These are phyloP conservation scores for Ochetophila trinervis DNA, from an alignment of 306 rosid genomes.

Conservation along the genomic window DNA sequence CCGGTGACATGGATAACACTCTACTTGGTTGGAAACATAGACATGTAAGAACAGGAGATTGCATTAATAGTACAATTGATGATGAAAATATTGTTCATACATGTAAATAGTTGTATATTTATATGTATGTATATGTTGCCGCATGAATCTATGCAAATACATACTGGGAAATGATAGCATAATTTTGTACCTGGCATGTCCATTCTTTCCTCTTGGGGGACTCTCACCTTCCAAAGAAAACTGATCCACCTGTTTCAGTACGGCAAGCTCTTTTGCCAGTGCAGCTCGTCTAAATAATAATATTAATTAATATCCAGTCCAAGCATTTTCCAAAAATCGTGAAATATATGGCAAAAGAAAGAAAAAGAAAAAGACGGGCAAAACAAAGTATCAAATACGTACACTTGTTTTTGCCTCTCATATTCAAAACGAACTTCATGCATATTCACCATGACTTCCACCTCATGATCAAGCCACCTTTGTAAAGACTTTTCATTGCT, in stretches of 20 bases:
- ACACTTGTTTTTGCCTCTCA: constrained; percentile 71
- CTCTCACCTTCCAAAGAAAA: constrained; percentile 38
- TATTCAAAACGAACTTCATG: constrained; percentile 73
- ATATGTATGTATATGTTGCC: not conserved
- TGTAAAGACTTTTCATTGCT: constrained; percentile 56
- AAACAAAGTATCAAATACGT: constrained; percentile 28
- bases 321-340: constrained; percentile 8
- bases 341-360: constrained; percentile 10
- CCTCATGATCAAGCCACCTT: constrained; percentile 82
- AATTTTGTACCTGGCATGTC: constrained; percentile 45
- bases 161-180: too few species aligned
- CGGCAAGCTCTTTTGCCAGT: constrained; percentile 59
- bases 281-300: constrained; percentile 47
- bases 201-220: constrained; percentile 43
- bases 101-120: not conserved
- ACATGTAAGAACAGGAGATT: not conserved
- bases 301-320: constrained; percentile 21
- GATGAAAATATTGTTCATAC: not conserved
- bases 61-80: constrained; percentile 21
- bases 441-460: constrained; percentile 69
- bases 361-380: not conserved
- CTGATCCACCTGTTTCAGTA: constrained; percentile 54
- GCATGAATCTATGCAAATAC: not conserved
- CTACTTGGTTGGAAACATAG: constrained; percentile 33
- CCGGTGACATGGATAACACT: constrained; percentile 61